Conservation (phyloP, 2,329 filamentous ascomycete genomes). For the Pseudogymnoascus sp. region DNA sequence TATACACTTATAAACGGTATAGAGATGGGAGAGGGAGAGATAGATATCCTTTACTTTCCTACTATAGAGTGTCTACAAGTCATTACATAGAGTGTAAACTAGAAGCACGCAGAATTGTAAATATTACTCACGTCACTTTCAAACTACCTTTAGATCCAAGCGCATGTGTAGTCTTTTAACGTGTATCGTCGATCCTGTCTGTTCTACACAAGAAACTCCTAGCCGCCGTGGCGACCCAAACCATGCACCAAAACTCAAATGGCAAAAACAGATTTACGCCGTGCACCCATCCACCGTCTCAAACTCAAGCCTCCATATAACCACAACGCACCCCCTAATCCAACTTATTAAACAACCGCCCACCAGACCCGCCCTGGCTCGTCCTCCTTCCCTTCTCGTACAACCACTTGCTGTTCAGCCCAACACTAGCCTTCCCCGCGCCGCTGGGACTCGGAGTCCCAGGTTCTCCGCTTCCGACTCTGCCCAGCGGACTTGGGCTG, state of each 20-base stretch:
- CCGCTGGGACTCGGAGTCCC: constrained; percentile 59
- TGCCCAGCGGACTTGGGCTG: constrained; percentile 43
- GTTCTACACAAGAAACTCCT: constrained; percentile 2
- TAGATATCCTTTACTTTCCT: neutral
- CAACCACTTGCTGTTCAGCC: constrained; percentile 87
- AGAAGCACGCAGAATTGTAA: neutral
- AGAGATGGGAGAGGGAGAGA: neutral
- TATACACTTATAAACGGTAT: neutral
- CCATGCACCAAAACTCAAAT: constrained; percentile 2
- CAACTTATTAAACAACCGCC: constrained; percentile 17
- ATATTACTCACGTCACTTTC: neutral
- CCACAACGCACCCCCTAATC: neutral
- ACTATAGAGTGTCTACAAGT: neutral
- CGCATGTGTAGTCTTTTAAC: neutral
- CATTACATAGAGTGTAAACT: constrained; percentile 7
- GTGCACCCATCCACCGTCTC: neutral
- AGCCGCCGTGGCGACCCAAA: neutral
- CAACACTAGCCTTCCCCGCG: constrained; percentile 63
- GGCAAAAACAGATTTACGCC: neutral
- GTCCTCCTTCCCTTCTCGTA: constrained; percentile 68
- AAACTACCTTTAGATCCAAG: neutral
- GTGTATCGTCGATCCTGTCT: neutral
- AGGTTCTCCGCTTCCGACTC: constrained; percentile 38
- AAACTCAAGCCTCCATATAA: neutral
- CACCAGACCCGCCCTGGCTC: constrained; percentile 21